These are phyloP conservation scores for Allium fistulosum DNA, from an alignment of 106 monocot species.

Conservation along the genomic window DNA sequence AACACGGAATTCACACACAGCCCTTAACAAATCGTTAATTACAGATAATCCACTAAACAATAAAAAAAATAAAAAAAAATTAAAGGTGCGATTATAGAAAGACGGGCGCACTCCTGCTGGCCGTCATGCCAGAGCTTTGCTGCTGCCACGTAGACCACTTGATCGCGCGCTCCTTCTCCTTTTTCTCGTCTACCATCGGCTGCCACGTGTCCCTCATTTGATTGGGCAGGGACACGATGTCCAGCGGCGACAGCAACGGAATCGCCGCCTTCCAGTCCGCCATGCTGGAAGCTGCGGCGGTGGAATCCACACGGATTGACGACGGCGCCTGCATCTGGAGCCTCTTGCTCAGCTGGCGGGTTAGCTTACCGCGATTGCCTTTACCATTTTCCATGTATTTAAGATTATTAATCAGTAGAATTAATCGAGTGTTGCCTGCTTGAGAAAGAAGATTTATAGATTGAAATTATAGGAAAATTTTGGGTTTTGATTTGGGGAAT, in stretches of 20 bases:
- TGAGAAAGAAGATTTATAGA: too few species aligned
- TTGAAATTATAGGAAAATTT: too few species aligned
- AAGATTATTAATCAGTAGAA: too few species aligned
- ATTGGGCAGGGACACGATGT: not conserved
- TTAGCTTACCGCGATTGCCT: not conserved
- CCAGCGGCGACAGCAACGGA: conserved; percentile 3
- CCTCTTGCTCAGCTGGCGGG: not conserved
- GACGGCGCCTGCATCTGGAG: conserved; percentile 7
- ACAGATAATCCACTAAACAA: too few species aligned
- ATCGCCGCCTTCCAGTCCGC: conserved; percentile 4
- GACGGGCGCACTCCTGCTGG: too few species aligned
- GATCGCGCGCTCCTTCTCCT: not conserved
- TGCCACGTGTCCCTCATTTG: not conserved
- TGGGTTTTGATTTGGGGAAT: too few species aligned
- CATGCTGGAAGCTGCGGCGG: not conserved
- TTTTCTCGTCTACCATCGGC: not conserved
- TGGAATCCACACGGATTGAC: not conserved
- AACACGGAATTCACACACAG: too few species aligned
- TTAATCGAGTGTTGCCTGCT: too few species aligned
- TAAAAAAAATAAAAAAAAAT: too few species aligned
- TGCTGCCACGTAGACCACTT: conserved; percentile 6
- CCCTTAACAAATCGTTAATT: too few species aligned
- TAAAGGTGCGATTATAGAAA: too few species aligned
- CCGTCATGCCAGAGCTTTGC: not conserved
- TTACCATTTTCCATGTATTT: not conserved